These are phyloP conservation scores for Xylaria sp. DNA, from an alignment of 2,329 filamentous ascomycete species.

Conservation along the genomic window DNA sequence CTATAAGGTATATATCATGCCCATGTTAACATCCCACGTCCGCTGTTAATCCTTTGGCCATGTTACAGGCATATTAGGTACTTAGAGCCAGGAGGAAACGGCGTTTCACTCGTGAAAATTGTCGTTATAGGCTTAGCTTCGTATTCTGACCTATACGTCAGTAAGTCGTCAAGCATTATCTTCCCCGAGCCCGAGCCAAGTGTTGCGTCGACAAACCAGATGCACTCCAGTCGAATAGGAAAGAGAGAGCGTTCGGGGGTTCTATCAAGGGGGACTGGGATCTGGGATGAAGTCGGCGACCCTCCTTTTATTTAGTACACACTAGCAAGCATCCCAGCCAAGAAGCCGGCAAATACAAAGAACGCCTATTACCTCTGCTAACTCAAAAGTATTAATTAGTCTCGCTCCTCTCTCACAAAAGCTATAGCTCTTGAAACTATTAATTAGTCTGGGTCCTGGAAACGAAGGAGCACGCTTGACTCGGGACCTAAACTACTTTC, in stretches of 20 bases:
- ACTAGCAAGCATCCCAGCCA: conserved; percentile 21
- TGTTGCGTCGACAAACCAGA: background rate
- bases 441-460: background rate
- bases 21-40: background rate
- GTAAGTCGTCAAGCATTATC: background rate
- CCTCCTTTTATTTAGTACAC: conserved; percentile 10
- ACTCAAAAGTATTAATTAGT: conserved; percentile 13
- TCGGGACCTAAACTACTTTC: background rate
- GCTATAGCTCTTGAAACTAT: background rate
- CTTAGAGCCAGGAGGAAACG: background rate
- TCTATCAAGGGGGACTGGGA: background rate
- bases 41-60: background rate
- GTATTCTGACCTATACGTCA: background rate
- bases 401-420: conserved; percentile 7
- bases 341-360: conserved; percentile 5
- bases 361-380: conserved; percentile 7
- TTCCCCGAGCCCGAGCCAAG: background rate
- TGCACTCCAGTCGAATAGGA: background rate
- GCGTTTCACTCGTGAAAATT: background rate
- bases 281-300: conserved; percentile 31
- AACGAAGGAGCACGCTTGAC: conserved; percentile 19
- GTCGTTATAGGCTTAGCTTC: background rate
- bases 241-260: background rate
- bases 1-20: background rate
- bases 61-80: background rate